Evolutionary conservation across 2,329 filamentous ascomycete genomes (phyloP), one percentile per base, ranked within the genome.

Genomic region (Aspergillus fijiensis): DNA sequence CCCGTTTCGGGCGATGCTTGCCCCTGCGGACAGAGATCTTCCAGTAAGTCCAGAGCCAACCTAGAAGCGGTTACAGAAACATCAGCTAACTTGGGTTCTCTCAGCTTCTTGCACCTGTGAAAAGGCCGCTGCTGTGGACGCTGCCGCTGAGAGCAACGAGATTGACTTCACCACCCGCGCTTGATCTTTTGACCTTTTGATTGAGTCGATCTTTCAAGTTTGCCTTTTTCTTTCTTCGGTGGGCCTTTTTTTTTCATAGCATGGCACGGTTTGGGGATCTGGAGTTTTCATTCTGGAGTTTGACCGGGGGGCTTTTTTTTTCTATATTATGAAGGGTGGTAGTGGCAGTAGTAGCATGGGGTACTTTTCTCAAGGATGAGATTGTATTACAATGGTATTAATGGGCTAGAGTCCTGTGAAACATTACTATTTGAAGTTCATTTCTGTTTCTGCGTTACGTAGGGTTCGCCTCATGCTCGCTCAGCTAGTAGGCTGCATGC

Each of bases 81-180:
- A n/a, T 12, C 19, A 29, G 33, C 51, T 45, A 54, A 31, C 25
- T 16, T n/a, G 10, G 14, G 14, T 27, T 12, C 3, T 35, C 11
- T 49, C 61, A 88, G 87, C 81, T 72, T 87, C 84, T 25, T 95
- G 91, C 79, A 95, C 89, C n/a, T 96, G 92, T 74, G 89, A 92
- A 77, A 93, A 91, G 75, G 85, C 85, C 19, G 74, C 84, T 52
- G 83, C 84, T 66, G 84, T 86, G 57, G 85, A 85, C 45, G 82
- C 83, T 60, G 85, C 89, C 66, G 83, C 86, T 29, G 78, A 89
- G 31, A 55, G 35, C 51, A 54, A 76, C 67, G 93, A 97, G 85
- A 90, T 85, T 53, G 93, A 97, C 77, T 97, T 96, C 73, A 97
- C 92, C 42, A 91, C 88, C 57, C 86, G 84, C 79, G 62, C 66